Evolutionary conservation across 2,329 filamentous ascomycete species (phyloP).

Genomic region (Rachicladosporium sp.): DNA sequence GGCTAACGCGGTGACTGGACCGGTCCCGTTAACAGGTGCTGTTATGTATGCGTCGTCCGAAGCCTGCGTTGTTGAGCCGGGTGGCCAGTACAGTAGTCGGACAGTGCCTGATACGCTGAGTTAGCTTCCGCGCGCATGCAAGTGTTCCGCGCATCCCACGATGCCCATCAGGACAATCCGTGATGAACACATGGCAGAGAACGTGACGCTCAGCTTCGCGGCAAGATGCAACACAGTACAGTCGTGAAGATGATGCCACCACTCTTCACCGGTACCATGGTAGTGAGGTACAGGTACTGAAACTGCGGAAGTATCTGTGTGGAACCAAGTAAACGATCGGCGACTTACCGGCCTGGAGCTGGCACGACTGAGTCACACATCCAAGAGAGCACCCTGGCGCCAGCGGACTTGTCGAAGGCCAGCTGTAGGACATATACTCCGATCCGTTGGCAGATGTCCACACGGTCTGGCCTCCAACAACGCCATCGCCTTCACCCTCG

Average conservation of each 20-base stretch:
- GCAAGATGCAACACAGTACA: too few relatives aligned
- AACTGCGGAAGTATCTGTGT: too few relatives aligned
- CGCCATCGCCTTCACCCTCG: not conserved
- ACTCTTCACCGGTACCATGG: too few relatives aligned
- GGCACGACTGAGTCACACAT: not conserved
- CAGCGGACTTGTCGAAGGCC: not conserved
- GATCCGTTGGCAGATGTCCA: not conserved
- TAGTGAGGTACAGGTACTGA: too few relatives aligned
- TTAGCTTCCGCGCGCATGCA: too few relatives aligned
- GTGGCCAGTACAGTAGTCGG: slow-evolving; percentile 11
- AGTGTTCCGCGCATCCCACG: too few relatives aligned
- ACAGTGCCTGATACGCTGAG: slow-evolving; percentile 6
- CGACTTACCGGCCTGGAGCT: not conserved
- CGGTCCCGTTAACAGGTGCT: not conserved
- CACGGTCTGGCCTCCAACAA: not conserved
- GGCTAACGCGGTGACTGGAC: not conserved
- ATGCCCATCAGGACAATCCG: too few relatives aligned
- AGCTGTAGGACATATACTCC: not conserved
- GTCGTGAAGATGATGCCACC: too few relatives aligned
- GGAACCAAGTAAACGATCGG: too few relatives aligned
- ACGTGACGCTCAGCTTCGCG: too few relatives aligned
- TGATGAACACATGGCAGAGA: too few relatives aligned
- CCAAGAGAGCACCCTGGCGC: slow-evolving; percentile 4
- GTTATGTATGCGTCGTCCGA: not conserved
- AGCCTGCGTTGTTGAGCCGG: not conserved